Evolutionary conservation across 2,329 filamentous ascomycete species (phyloP), one percentile per base, ranked within the genome.

Genomic region (Hymenoscyphus fructigenus): DNA sequence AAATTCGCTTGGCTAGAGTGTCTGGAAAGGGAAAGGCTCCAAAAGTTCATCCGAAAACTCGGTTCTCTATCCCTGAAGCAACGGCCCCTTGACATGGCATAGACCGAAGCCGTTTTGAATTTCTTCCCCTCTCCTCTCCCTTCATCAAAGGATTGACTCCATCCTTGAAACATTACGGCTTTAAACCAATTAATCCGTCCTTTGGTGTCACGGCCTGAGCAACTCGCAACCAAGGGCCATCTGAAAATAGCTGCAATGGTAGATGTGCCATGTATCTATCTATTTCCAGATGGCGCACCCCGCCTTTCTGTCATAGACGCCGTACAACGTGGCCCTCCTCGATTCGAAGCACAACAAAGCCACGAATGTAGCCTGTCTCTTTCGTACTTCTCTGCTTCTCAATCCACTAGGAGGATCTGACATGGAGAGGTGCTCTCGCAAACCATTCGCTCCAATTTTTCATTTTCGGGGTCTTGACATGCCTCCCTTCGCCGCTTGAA

Each of bases 281-380:
- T 41, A 29, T 47, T 26, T 26, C 20, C 15, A 47, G 57, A 59
- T 28, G 34, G 17, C 58, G 26, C 34, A 41, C 38, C 38, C 38
- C 38, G 58, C 36, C 38, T 41, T 41, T 60, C 38, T 50, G 38
- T 23, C 20, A 34, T 26, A 26, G 41, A 50, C 26, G 44, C 59
- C 41, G 28, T 53, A 47, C 60, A 56, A 61, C 60, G 60, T 61
- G 60, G 60, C 60, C n/a, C 17, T 20, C 47, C 47, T 32, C 50
- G 41, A 61, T 61, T 61, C 60, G 60, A 61, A 61, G 60, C 60
- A 56, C n/a, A 20, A 36, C 20, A 41, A 41, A 60, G 34, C 57
- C 34, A 57, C 55, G 23, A 57, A 57, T 53, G n/a, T 26, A 28
- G 12, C 3, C 20, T 26, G 9, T 23, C 20, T 47, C n/a, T 47